Conservation (phyloP, 2,329 filamentous ascomycete genomes). For the Chaetomium olivaceum region DNA sequence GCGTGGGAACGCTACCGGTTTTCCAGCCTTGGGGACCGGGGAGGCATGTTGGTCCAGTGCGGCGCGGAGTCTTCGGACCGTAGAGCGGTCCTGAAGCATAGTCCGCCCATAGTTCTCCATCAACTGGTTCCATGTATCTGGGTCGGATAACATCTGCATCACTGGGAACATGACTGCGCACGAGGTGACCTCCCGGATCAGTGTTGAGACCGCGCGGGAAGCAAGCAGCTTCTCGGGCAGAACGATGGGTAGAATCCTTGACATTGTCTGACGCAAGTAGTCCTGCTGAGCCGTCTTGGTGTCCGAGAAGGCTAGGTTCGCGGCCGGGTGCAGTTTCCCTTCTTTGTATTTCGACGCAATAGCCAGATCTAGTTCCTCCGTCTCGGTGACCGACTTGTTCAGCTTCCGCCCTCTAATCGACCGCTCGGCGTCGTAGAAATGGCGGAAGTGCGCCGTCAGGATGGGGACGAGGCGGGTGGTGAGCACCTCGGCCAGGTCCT, state of each 20-base stretch:
- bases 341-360: conserved; percentile 93
- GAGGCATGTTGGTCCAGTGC: conserved; percentile 93
- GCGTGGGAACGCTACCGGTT: conserved; percentile 72
- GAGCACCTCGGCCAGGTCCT: conserved; percentile 81
- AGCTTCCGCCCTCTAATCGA: conserved; percentile 83
- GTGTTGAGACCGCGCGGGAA: conserved; percentile 75
- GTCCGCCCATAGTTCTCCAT: conserved; percentile 87
- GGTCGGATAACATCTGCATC: conserved; percentile 78
- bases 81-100: conserved; percentile 92
- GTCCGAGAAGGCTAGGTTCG: conserved; percentile 78
- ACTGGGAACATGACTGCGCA: conserved; percentile 87
- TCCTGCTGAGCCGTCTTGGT: conserved; percentile 84
- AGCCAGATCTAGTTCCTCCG: conserved; percentile 90
- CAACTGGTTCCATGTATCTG: conserved; percentile 96
- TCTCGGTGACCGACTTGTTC: conserved; percentile 88
- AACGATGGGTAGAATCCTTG: conserved; percentile 66
- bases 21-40: conserved; percentile 66
- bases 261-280: conserved; percentile 73
- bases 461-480: conserved; percentile 85
- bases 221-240: conserved; percentile 72
- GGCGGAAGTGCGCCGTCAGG: conserved; percentile 81
- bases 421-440: conserved; percentile 88
- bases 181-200: conserved; percentile 87
- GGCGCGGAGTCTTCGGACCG: conserved; percentile 85
- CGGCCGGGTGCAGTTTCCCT: conserved; percentile 84